These are phyloP conservation scores for Tetrapyrgos nigripes DNA, from an alignment of 1,284 basidiomycete genomes.

Conservation along the genomic window DNA sequence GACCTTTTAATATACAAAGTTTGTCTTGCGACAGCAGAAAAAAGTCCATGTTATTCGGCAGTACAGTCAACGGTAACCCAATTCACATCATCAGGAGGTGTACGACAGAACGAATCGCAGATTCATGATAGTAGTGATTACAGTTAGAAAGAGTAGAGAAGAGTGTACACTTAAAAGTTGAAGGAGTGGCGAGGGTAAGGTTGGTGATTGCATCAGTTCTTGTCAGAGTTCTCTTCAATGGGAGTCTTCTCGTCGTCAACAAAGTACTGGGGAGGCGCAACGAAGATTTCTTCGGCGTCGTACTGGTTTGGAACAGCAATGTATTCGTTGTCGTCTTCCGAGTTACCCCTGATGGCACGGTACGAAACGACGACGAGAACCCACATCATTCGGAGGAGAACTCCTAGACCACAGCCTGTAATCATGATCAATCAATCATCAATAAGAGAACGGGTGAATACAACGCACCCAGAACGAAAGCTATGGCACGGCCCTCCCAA, in stretches of 20 bases:
- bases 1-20: background rate
- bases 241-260: constrained; percentile 35
- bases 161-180: background rate
- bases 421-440: background rate
- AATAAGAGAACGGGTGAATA: constrained; percentile 8
- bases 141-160: too few species aligned
- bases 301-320: constrained; percentile 36
- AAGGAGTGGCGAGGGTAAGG: background rate
- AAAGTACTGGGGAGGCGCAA: constrained; percentile 56
- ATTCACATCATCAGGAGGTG: too few species aligned
- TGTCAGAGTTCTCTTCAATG: constrained; percentile 8
- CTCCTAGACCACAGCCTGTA: constrained; percentile 78
- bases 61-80: too few species aligned
- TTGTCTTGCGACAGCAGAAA: too few species aligned
- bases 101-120: too few species aligned
- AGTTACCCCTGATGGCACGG: constrained; percentile 56
- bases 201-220: background rate
- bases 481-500: constrained; percentile 80
- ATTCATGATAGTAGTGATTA: background rate
- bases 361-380: constrained; percentile 66
- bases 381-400: constrained; percentile 78
- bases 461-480: constrained; percentile 76
- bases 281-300: constrained; percentile 42
- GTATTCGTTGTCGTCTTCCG: constrained; percentile 45
- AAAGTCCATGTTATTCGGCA: background rate